Percentiles rank a stretch among this genome's conserved stretches.
phyloP scores from a whole-genome alignment of 1,139 yeast genomes.

The Debaryomyces nepalensis region DNA sequence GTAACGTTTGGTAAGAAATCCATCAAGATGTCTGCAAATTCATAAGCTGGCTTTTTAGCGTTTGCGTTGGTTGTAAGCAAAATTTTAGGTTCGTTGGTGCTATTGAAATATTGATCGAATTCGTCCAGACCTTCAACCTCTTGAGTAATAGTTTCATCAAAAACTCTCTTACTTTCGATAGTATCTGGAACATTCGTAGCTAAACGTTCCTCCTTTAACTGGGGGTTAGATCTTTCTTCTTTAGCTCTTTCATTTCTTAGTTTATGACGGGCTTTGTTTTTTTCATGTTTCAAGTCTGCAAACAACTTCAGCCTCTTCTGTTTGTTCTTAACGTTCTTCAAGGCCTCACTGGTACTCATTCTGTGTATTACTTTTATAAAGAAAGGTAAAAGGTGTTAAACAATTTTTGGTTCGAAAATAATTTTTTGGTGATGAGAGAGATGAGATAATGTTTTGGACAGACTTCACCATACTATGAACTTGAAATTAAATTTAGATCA shows the following conservation, averaged over 20 bases:
- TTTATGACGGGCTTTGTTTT: conserved; percentile 77
- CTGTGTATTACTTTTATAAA: conserved; percentile 6
- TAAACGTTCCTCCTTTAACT: conserved; percentile 76
- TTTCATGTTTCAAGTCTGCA: conserved; percentile 73
- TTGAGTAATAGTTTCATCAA: conserved; percentile 80
- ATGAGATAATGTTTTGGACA: conserved; percentile 9
- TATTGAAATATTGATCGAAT: conserved; percentile 64
- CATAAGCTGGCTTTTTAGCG: conserved; percentile 87
- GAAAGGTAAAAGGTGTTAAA: neutral
- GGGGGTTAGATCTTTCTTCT: conserved; percentile 83
- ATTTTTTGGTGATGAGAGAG: conserved; percentile 15
- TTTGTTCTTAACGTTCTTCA: conserved; percentile 67
- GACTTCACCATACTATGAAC: conserved; percentile 1
- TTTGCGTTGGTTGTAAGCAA: conserved; percentile 85
- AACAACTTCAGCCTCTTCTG: conserved; percentile 78
- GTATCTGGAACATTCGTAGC: conserved; percentile 84
- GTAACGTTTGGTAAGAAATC: conserved; percentile 86
- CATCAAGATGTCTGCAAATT: conserved; percentile 84
- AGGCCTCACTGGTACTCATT: conserved; percentile 36
- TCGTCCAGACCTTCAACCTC: conserved; percentile 87
- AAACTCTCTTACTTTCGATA: conserved; percentile 85
- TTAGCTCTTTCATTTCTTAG: conserved; percentile 77
- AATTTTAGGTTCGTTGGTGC: conserved; percentile 70
- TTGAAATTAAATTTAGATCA: conserved; percentile 7
- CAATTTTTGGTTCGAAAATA: conserved; percentile 7